phyloP scores from a whole-genome alignment of 495 filamentous ascomycete genomes.

The Aspergillus conjunctus region DNA sequence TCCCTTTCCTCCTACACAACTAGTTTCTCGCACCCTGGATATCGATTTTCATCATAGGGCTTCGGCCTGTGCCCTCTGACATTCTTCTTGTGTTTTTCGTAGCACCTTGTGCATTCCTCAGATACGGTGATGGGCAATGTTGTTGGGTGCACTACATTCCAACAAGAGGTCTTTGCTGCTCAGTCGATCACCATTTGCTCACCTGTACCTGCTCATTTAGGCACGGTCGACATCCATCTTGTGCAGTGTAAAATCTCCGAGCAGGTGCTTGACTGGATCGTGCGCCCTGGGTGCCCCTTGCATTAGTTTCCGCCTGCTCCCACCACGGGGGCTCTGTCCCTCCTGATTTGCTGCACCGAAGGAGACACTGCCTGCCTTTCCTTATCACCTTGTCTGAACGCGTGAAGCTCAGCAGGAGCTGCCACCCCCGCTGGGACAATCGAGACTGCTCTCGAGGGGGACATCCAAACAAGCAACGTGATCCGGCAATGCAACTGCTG shows the following conservation, averaged over 20 bases:
- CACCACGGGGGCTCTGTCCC: slow-evolving; percentile 38
- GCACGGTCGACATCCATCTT: slow-evolving; percentile 30
- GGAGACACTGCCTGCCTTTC: slow-evolving; percentile 34
- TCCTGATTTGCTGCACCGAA: slow-evolving; percentile 50
- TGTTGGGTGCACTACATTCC: slow-evolving; percentile 43
- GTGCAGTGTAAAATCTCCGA: slow-evolving; percentile 47
- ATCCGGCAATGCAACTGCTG: slow-evolving; percentile 43
- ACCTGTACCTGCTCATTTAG: slow-evolving; percentile 29
- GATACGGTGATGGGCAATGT: slow-evolving; percentile 23
- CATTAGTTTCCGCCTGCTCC: slow-evolving; percentile 37
- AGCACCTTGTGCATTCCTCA: slow-evolving; percentile 27
- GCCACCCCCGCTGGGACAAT: slow-evolving; percentile 37
- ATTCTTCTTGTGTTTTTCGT: slow-evolving; percentile 38
- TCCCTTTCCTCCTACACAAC: slow-evolving; percentile 26
- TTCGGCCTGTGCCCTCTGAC: slow-evolving; percentile 32
- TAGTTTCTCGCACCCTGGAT: slow-evolving; percentile 27
- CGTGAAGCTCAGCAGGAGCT: slow-evolving; percentile 36
- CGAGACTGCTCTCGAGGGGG: slow-evolving; percentile 47
- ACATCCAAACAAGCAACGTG: slow-evolving; percentile 42
- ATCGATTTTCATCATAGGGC: slow-evolving; percentile 23
- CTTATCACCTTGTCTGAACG: slow-evolving; percentile 38
- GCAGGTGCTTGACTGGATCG: slow-evolving; percentile 42
- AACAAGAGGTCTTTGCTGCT: slow-evolving; percentile 25
- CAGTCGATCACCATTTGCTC: slow-evolving; percentile 31
- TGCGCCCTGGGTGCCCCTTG: slow-evolving; percentile 46